Base-by-base conservation (phyloP, 129 eudicot genomes). In the Saussurea involucrata region DNA sequence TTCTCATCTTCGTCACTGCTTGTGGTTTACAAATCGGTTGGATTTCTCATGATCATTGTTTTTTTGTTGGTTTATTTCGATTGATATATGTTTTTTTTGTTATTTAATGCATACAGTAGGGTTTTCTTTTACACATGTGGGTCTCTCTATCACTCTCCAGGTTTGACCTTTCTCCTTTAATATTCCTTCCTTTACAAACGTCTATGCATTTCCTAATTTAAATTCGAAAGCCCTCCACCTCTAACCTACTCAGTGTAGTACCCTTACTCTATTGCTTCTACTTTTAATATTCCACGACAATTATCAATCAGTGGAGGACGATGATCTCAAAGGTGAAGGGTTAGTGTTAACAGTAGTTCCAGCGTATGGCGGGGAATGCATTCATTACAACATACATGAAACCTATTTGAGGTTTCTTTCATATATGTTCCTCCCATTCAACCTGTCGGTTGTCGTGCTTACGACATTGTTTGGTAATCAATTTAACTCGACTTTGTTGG, bases 381-480 rank as follows among this genome's bases (percentile, higher is more conserved):
- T 78, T 15, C 77, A 82, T 66, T 90, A 88, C 82, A 86, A 75
- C 78, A 83, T 90, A 36, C 85, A 86, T 24, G 96, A n/a, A 86
- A 88, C 84, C 83, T 87, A 22, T 90, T 90, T 49, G 86, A 90
- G 83, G 82, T 90, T 22, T 76, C 92, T 21, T 80, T 89, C 75
- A 88, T 88, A 40, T 90, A 90, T 69, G 63, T 63, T 20, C 96
- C 96, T 28, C 96, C 96, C 0, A 88, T 90, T 69, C 84, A 76
- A 46, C 92, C 96, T 15, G 80, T 90, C 24, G 96, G 96, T 69
- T 88, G 92, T 15, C 92, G 96, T 44, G 96, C 96, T 77, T 90
- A 90, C 65, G 96, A 92, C 40, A 84, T 90, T 76, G 96, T 90
- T 68, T 90, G 93, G 93, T 90, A 86, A 73, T 57, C 68, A 4